Evolutionary conservation across 192 early-diverging fungal species (phyloP).

Genomic region (Umbelopsis isabellina): DNA sequence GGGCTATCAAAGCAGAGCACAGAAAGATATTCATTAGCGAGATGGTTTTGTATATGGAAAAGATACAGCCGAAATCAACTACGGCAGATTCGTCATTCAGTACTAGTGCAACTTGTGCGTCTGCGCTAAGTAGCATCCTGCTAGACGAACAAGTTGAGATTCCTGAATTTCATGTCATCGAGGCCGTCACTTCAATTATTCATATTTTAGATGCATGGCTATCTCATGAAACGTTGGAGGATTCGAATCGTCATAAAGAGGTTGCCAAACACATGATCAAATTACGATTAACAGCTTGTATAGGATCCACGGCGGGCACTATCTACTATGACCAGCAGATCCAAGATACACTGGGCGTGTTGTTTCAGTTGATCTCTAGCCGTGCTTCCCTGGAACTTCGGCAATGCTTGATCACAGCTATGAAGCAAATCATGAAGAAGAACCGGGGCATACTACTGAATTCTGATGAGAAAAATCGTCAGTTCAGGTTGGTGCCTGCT

Average conservation of each 20-base stretch:
- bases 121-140: conserved; percentile 1
- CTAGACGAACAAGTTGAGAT: not conserved
- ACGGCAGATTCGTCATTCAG: not conserved
- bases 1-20: conserved; percentile 10
- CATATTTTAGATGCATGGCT: conserved; percentile 7
- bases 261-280: conserved; percentile 12
- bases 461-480: not conserved
- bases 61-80: conserved; percentile 5
- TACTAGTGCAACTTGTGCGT: conserved; percentile 3
- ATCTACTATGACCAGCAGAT: conserved; percentile 18
- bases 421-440: conserved; percentile 14
- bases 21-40: conserved; percentile 10
- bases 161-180: not conserved
- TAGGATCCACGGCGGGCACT: not conserved
- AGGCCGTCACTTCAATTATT: not conserved
- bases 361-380: not conserved
- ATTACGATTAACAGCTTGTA: conserved; percentile 10
- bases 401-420: not conserved
- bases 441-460: not conserved
- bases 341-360: not conserved
- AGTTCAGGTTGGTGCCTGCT: not conserved
- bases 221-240: not conserved
- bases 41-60: conserved; percentile 1
- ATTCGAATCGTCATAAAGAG: conserved; percentile 1
- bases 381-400: conserved; percentile 1